A percentile compares a stretch with the other conserved stretches of the same genome.
Conservation (phyloP, 805 yeast species). For the Candida railenensis region DNA sequence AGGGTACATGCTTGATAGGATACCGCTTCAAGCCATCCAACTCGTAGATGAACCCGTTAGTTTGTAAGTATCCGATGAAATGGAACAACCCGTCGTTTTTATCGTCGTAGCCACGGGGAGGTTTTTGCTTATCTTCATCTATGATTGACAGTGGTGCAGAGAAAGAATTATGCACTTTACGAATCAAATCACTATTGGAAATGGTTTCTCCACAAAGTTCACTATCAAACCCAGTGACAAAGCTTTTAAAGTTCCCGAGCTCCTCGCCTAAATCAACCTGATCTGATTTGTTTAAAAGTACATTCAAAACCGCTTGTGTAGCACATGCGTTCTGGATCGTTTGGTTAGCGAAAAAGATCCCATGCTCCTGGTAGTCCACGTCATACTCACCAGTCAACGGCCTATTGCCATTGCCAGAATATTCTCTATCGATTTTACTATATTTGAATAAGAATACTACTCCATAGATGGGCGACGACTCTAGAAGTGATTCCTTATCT, state of each 20-base stretch:
- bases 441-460: constrained; percentile 64
- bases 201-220: constrained; percentile 60
- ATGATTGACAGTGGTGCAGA: constrained; percentile 52
- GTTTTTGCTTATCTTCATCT: constrained; percentile 35
- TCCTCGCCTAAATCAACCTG: constrained; percentile 48
- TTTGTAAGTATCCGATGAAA: constrained; percentile 53
- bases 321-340: constrained; percentile 70
- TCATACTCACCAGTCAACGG: constrained; percentile 50
- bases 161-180: constrained; percentile 61
- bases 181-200: constrained; percentile 55
- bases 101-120: constrained; percentile 22
- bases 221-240: constrained; percentile 53
- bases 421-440: constrained; percentile 36
- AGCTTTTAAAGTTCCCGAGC: constrained; percentile 46
- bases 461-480: constrained; percentile 50
- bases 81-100: constrained; percentile 58
- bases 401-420: constrained; percentile 23
- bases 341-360: constrained; percentile 61
- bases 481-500: constrained; percentile 41
- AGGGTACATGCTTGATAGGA: constrained; percentile 52
- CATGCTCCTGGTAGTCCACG: constrained; percentile 24
- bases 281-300: constrained; percentile 43
- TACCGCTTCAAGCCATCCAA: constrained; percentile 58
- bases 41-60: constrained; percentile 51
- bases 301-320: constrained; percentile 66